Percentiles rank a stretch among this genome's conserved stretches.
phyloP scores from a whole-genome alignment of 768 basidiomycete genomes.

The Dendrothele bispora region DNA sequence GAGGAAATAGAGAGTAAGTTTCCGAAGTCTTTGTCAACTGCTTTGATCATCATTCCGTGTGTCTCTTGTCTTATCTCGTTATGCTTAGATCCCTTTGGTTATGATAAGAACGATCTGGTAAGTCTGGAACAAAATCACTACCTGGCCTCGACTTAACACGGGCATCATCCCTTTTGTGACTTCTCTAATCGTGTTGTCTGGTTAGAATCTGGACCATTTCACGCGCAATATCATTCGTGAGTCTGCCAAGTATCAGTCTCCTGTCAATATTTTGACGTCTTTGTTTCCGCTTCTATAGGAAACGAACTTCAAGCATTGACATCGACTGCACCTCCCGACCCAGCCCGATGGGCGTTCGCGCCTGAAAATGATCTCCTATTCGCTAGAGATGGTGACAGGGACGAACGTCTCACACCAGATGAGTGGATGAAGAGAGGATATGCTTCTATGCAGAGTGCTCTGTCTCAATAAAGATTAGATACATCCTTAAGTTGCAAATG shows the following conservation, averaged over 20 bases:
- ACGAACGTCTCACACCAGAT: slow-evolving; percentile 48
- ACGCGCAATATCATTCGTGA: slow-evolving; percentile 67
- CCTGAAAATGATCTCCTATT: slow-evolving; percentile 60
- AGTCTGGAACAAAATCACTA: too few species aligned
- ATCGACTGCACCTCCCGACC: slow-evolving; percentile 58
- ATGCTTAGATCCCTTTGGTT: slow-evolving; percentile 51
- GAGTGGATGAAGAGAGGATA: slow-evolving; percentile 59
- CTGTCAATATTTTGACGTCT: slow-evolving; percentile 5
- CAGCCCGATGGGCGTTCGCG: slow-evolving; percentile 59
- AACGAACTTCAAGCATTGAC: slow-evolving; percentile 66
- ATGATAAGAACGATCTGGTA: slow-evolving; percentile 74
- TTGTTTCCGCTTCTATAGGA: slow-evolving; percentile 27
- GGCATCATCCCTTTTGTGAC: too few species aligned
- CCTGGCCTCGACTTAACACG: not conserved
- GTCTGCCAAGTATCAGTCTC: slow-evolving; percentile 14
- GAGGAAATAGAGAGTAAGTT: slow-evolving; percentile 73
- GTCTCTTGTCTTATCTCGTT: not conserved
- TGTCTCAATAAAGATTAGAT: too few species aligned
- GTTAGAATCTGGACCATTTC: slow-evolving; percentile 72
- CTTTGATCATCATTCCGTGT: not conserved
- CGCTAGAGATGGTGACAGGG: slow-evolving; percentile 25
- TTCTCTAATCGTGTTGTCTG: not conserved
- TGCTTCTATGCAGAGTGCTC: slow-evolving; percentile 40
- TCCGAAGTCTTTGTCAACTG: not conserved
- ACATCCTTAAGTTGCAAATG: too few species aligned